These are phyloP conservation scores for Stereocaulon alpinum DNA, from an alignment of 495 filamentous ascomycete genomes.

Conservation along the genomic window DNA sequence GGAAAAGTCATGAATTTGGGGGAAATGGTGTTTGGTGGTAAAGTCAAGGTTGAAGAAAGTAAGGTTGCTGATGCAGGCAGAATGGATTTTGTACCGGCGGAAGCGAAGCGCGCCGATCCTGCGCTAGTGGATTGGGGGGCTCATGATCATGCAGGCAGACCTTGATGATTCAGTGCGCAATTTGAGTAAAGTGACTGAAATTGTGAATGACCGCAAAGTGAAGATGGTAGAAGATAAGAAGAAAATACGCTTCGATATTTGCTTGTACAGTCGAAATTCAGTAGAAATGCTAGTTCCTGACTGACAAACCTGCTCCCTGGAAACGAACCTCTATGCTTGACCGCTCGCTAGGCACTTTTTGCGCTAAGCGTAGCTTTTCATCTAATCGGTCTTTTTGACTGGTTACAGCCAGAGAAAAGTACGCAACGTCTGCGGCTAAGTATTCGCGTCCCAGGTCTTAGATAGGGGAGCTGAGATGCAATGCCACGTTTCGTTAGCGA, in stretches of 20 bases:
- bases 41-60: constrained; percentile 12
- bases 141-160: background rate
- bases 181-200: background rate
- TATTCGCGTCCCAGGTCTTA: background rate
- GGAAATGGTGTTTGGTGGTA: constrained; percentile 11
- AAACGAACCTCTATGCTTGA: constrained; percentile 1
- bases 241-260: background rate
- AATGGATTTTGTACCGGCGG: constrained; percentile 3
- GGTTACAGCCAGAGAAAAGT: background rate
- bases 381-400: constrained; percentile 2
- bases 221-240: background rate
- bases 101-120: background rate
- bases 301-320: background rate
- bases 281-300: background rate
- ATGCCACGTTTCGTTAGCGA: constrained; percentile 1
- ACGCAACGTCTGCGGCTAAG: background rate
- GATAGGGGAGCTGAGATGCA: constrained; percentile 2
- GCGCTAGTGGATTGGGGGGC: background rate
- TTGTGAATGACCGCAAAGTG: background rate
- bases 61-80: background rate
- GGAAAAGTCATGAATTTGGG: constrained; percentile 19
- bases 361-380: constrained; percentile 1
- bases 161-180: background rate
- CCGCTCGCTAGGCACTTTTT: background rate
- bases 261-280: background rate